Conservation (phyloP, 495 filamentous ascomycete genomes). For the Penicillium manginii region DNA sequence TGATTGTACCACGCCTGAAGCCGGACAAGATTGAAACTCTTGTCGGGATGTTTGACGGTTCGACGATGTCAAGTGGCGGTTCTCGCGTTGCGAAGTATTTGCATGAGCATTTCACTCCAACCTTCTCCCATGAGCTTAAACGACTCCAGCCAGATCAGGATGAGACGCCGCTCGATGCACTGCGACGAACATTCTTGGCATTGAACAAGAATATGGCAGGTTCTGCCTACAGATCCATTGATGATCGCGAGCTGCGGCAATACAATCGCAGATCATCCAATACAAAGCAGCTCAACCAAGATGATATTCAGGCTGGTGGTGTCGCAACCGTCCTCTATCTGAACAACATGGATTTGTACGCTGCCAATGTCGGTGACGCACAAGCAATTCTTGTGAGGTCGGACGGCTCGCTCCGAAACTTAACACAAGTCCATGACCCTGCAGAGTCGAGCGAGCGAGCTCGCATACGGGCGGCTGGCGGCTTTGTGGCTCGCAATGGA, state of each 20-base stretch:
- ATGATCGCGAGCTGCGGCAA: slow-evolving; percentile 64
- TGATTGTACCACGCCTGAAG: slow-evolving; percentile 91
- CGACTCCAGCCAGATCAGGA: slow-evolving; percentile 48
- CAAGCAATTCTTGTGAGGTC: slow-evolving; percentile 92
- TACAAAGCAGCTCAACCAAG: slow-evolving; percentile 74
- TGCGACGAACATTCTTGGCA: slow-evolving; percentile 82
- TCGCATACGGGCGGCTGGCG: slow-evolving; percentile 91
- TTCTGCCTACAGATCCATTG: slow-evolving; percentile 78
- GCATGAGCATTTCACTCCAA: slow-evolving; percentile 88
- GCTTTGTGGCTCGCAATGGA: slow-evolving; percentile 91
- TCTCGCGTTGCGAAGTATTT: slow-evolving; percentile 96
- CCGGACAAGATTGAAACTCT: slow-evolving; percentile 90
- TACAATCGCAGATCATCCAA: slow-evolving; percentile 71
- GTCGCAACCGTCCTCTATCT: slow-evolving; percentile 93
- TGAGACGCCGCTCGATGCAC: slow-evolving; percentile 80
- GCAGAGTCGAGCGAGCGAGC: slow-evolving; percentile 80
- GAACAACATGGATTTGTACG: slow-evolving; percentile 84
- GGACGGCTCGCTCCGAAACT: slow-evolving; percentile 74
- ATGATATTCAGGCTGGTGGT: slow-evolving; percentile 85
- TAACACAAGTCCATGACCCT: slow-evolving; percentile 92
- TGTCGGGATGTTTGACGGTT: slow-evolving; percentile 93
- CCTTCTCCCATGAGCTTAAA: slow-evolving; percentile 81
- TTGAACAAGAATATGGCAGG: slow-evolving; percentile 94
- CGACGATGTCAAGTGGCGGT: slow-evolving; percentile 78
- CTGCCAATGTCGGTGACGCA: slow-evolving; percentile 93